Conservation (phyloP, 1,284 basidiomycete genomes). For the Trichosporon asahii region DNA sequence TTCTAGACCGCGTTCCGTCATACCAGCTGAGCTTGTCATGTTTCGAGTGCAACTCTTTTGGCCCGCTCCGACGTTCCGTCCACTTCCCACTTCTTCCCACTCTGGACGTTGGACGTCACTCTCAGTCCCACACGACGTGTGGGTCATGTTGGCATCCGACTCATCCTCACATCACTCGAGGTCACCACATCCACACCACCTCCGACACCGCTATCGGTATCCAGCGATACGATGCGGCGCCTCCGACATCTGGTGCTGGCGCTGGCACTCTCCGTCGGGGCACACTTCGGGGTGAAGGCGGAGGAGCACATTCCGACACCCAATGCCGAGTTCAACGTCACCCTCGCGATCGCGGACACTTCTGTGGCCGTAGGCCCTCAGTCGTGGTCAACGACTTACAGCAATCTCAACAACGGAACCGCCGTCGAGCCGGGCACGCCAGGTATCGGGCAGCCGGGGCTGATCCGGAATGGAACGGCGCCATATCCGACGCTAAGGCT, state of each 20-base stretch:
- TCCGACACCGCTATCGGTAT: not conserved
- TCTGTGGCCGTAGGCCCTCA: not conserved
- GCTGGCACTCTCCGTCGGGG: not conserved
- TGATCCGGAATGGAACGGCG: not conserved
- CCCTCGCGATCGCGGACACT: not conserved
- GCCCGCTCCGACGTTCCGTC: not conserved
- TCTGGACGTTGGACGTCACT: not conserved
- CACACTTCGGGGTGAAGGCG: too few species aligned
- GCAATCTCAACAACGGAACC: not conserved
- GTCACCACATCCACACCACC: not conserved
- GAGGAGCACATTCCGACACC: not conserved
- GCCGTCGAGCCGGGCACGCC: not conserved
- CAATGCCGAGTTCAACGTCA: not conserved
- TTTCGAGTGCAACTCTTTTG: conserved; percentile 5
- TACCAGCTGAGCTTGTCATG: not conserved
- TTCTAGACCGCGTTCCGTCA: not conserved
- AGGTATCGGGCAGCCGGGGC: not conserved
- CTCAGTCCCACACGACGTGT: too few species aligned
- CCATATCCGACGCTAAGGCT: not conserved
- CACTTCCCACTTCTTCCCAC: not conserved
- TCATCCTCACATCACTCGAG: not conserved
- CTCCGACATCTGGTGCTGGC: not conserved
- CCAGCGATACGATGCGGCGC: not conserved
- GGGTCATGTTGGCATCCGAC: not conserved
- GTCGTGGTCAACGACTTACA: not conserved